Percentiles rank a stretch among this genome's conserved stretches.
phyloP scores from a whole-genome alignment of 176 grass and related monocot genomes.

The maize (Zea mays) region Zm-B73-REFERENCE-NAM-5.0 NC_050098.1:134501501-134502000 shows the following conservation, averaged over 20 bases:
- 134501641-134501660: slow-evolving; percentile 78
- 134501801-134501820: slow-evolving; percentile 76
- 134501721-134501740: slow-evolving; percentile 15
- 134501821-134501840: slow-evolving; percentile 74
- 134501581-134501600: slow-evolving; percentile 26
- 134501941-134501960: background rate
- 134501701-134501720: slow-evolving; percentile 53
- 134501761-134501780: slow-evolving; percentile 29
- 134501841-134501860: slow-evolving; percentile 65
- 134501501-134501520: slow-evolving; percentile 86
- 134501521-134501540: slow-evolving; percentile 59
- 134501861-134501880: slow-evolving; percentile 16
- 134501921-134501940: slow-evolving; percentile 1
- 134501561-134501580: background rate
- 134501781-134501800: slow-evolving; percentile 92
- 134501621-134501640: slow-evolving; percentile 55
- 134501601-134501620: slow-evolving; percentile 21
- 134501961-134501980: slow-evolving; percentile 39
- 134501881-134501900: background rate
- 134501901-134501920: background rate
- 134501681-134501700: slow-evolving; percentile 67
- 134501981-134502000: slow-evolving; percentile 90
- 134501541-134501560: background rate
- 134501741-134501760: background rate
- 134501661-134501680: slow-evolving; percentile 80